These are phyloP conservation scores for Fusarium chaquense DNA, from an alignment of 2,329 filamentous ascomycete species.

Conservation along the genomic window DNA sequence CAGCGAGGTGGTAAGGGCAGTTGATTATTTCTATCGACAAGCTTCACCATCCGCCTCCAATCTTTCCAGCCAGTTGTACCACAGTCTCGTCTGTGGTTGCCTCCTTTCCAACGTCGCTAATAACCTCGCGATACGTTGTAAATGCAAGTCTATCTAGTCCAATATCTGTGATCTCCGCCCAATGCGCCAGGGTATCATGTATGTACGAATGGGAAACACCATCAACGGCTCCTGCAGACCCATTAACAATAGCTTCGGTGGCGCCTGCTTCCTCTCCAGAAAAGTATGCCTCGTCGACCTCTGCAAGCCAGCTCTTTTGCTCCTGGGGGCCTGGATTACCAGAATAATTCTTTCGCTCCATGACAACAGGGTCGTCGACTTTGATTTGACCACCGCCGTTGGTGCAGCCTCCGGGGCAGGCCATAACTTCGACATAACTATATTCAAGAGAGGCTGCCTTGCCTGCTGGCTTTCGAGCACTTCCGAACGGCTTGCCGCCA, in stretches of 20 bases:
- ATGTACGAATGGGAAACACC: constrained; percentile 76
- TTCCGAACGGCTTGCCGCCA: constrained; percentile 73
- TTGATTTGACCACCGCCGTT: constrained; percentile 98
- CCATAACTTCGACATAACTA: constrained; percentile 98
- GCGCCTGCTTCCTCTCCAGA: constrained; percentile 72
- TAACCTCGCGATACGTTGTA: constrained; percentile 91
- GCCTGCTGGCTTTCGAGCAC: constrained; percentile 64
- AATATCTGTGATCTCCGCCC: constrained; percentile 79
- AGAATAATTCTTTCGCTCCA: constrained; percentile 60
- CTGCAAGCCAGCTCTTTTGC: constrained; percentile 86
- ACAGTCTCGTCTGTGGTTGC: constrained; percentile 79
- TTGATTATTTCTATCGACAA: constrained; percentile 51
- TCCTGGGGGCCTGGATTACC: constrained; percentile 77
- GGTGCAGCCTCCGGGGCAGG: constrained; percentile 97
- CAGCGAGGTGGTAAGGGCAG: constrained; percentile 65
- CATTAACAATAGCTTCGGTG: constrained; percentile 44
- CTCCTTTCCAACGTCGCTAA: constrained; percentile 92
- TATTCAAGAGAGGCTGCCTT: constrained; percentile 72
- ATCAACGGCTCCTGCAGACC: constrained; percentile 62
- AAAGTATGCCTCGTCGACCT: constrained; percentile 91
- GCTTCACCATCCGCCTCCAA: constrained; percentile 89
- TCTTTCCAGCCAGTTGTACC: constrained; percentile 87
- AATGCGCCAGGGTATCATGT: constrained; percentile 77
- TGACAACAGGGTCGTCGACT: constrained; percentile 78
- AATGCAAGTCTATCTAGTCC: constrained; percentile 78